A percentile compares a stretch with the other conserved stretches of the same genome.
phyloP scores from a whole-genome alignment of 2,329 filamentous ascomycete species.

The Scytalidium sp. region DNA sequence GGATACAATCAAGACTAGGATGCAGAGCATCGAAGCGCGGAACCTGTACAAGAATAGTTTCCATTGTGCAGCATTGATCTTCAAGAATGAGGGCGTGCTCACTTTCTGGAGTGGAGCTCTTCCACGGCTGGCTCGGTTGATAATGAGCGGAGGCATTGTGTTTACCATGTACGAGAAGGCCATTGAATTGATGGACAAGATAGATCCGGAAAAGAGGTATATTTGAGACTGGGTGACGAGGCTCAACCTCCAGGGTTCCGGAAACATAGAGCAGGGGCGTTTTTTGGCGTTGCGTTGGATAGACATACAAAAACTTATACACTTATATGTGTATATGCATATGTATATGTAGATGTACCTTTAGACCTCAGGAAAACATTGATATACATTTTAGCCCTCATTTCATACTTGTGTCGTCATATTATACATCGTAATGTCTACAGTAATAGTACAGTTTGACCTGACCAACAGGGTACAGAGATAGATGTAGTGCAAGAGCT shows the following conservation, averaged over 20 bases:
- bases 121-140: slow-evolving; percentile 77
- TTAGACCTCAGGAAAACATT: neutral
- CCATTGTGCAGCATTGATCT: slow-evolving; percentile 77
- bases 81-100: slow-evolving; percentile 82
- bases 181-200: slow-evolving; percentile 76
- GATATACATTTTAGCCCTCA: neutral
- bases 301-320: too few relatives aligned
- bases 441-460: too few relatives aligned
- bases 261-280: slow-evolving; percentile 12
- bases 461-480: too few relatives aligned
- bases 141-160: slow-evolving; percentile 92
- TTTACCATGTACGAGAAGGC: slow-evolving; percentile 99
- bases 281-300: slow-evolving; percentile 13
- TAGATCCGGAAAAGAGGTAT: slow-evolving; percentile 83
- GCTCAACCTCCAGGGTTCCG: slow-evolving; percentile 4
- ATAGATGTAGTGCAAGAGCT: slow-evolving; percentile 3
- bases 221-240: slow-evolving; percentile 47
- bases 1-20: slow-evolving; percentile 94
- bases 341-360: neutral
- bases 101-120: slow-evolving; percentile 95
- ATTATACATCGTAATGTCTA: too few relatives aligned
- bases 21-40: slow-evolving; percentile 92
- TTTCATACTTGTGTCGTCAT: neutral
- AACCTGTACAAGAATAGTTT: slow-evolving; percentile 83
- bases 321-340: too few relatives aligned